A percentile compares a stretch with the other conserved stretches of the same genome.
Evolutionary conservation across 306 rosid genomes (phyloP).

Genomic region (Vicia faba): DNA sequence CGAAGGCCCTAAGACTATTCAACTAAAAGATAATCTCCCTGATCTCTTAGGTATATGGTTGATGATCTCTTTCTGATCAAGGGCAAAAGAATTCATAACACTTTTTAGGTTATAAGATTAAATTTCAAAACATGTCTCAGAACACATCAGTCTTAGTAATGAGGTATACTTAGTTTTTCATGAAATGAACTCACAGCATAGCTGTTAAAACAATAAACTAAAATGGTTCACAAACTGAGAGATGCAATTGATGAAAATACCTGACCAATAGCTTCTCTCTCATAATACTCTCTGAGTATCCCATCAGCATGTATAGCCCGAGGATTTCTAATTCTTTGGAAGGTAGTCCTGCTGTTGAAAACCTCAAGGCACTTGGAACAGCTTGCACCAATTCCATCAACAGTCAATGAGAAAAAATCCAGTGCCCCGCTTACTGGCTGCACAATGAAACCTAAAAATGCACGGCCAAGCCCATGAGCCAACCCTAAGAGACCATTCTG

Average conservation of each 20-base stretch:
- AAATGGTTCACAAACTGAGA: constrained; percentile 7
- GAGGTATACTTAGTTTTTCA: background rate
- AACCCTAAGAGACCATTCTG: constrained; percentile 90
- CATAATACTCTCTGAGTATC: constrained; percentile 77
- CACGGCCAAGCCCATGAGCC: constrained; percentile 95
- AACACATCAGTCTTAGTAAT: background rate
- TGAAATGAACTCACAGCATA: constrained; percentile 5
- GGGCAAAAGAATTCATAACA: too few relatives aligned
- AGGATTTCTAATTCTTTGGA: constrained; percentile 83
- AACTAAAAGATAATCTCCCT: background rate
- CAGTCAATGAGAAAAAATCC: constrained; percentile 94
- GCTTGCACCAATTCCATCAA: constrained; percentile 98
- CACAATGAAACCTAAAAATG: constrained; percentile 84
- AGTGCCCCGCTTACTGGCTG: constrained; percentile 98
- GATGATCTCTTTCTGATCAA: background rate
- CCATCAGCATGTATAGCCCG: constrained; percentile 77
- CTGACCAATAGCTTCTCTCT: constrained; percentile 93
- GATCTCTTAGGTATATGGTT: background rate
- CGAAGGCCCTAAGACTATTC: background rate
- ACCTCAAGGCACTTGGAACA: constrained; percentile 91
- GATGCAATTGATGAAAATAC: constrained; percentile 47
- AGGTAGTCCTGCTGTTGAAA: constrained; percentile 64
- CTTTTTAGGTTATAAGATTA: too few relatives aligned
- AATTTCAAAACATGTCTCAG: background rate
- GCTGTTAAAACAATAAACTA: constrained; percentile 6